Conservation (phyloP, 2,329 filamentous ascomycete species). For the Dactylellina leptospora region DNA sequence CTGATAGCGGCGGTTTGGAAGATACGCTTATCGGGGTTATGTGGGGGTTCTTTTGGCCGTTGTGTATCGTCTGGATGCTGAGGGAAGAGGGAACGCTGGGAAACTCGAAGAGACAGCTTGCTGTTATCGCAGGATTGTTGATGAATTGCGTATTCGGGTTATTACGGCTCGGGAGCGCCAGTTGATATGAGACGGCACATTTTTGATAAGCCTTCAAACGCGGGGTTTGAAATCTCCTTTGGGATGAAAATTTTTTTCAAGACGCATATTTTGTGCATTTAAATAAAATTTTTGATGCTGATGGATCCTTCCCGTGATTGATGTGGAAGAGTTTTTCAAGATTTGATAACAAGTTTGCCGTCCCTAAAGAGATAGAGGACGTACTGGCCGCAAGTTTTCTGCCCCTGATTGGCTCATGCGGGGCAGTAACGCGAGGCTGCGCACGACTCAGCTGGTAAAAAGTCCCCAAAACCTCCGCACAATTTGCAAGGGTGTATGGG, state of each 20-base stretch:
- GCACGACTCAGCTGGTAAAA: neutral
- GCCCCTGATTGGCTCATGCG: no score
- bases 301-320: no score
- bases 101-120: constrained; percentile 77
- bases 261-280: no score
- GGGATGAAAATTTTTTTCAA: neutral
- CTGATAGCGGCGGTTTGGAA: constrained; percentile 72
- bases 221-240: neutral
- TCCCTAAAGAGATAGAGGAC: neutral
- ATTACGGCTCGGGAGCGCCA: constrained; percentile 64
- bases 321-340: no score
- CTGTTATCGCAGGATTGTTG: constrained; percentile 83
- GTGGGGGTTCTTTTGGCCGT: constrained; percentile 93
- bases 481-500: no score
- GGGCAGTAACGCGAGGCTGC: neutral
- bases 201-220: neutral
- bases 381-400: neutral
- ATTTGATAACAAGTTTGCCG: neutral
- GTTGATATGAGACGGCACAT: constrained; percentile 1
- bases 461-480: neutral
- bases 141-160: constrained; percentile 81
- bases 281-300: no score
- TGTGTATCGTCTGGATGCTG: constrained; percentile 80
- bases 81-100: constrained; percentile 87
- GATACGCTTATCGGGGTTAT: constrained; percentile 87